Evolutionary conservation across 2,329 filamentous ascomycete species (phyloP), one percentile per base, ranked within the genome.

Genomic region (Epichloe scottii): DNA sequence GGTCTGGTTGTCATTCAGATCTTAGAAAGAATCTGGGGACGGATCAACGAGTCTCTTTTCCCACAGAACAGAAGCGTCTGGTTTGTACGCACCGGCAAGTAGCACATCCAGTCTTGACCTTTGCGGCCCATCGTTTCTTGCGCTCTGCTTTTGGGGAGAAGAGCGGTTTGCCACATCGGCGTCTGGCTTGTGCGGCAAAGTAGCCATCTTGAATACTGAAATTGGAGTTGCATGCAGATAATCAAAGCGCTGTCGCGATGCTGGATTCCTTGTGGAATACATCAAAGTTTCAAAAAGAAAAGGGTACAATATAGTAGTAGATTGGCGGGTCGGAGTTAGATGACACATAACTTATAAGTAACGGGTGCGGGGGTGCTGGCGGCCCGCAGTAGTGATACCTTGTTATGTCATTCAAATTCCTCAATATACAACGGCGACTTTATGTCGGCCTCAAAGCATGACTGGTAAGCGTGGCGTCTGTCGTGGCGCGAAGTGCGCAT

Each of bases 41-140:
- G 33, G 4, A 30, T 47, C 3, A 33, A 14, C 30, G 21, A 12
- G n/a, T 33, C 30, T 5, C 15, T 17, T 34, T 30, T 2, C 15
- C 15, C 12, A 40, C 10, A 14, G 17, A n/a, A 42, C 6, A 46
- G 19, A 39, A 41, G 11, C n/a, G 21, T 30, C 30, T 23, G 15
- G 33, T 30, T 38, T 23, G 19, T 15, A 48, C 51, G 37, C 30
- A 50, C 48, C 51, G 48, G 33, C 51, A 53, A 46, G 51, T 52
- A 47, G 23, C 34, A 43, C 46, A 52, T n/a, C 46, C 50, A 23
- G 50, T 52, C 41, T 52, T 52, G 48, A 53, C 51, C 15, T 53
- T 50, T 19, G 48, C 21, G 11, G 51, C 48, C 48, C 41, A 53
- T 21, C 46, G 39, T 33, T 53, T 50, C 42, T 46, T 46, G 42